These are phyloP conservation scores for Ulmus americana DNA, from an alignment of 331 rosid species.

Conservation along the genomic window DNA sequence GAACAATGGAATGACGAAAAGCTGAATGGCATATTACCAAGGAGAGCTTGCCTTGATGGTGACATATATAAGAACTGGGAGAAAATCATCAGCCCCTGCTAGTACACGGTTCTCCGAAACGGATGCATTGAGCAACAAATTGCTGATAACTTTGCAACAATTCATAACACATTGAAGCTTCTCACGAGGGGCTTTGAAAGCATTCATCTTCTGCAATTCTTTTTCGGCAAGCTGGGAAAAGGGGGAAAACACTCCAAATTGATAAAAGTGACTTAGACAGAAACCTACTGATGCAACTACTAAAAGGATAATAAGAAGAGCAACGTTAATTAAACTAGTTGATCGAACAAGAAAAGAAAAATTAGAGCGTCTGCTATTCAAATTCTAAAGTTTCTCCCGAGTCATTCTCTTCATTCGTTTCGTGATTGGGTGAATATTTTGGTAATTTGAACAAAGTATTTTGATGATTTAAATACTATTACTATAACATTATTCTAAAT, in stretches of 20 bases:
- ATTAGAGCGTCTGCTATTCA: no score
- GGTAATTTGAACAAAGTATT: no score
- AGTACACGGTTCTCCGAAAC: conserved; percentile 54
- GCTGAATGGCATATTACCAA: conserved; percentile 39
- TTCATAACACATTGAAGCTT: conserved; percentile 54
- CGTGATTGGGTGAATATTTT: no score
- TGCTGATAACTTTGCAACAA: conserved; percentile 70
- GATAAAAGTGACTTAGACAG: no score
- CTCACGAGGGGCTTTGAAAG: conserved; percentile 63
- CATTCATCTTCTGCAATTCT: conserved; percentile 57
- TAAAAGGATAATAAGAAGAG: no score
- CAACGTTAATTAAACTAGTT: no score
- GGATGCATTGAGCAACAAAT: conserved; percentile 56
- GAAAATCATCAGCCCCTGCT: conserved; percentile 75
- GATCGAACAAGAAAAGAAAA: no score
- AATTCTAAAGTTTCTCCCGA: no score
- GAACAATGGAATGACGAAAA: background rate
- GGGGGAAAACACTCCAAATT: background rate
- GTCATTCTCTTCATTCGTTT: no score
- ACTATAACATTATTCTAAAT: no score
- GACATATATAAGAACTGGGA: conserved; percentile 68
- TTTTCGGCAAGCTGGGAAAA: conserved; percentile 57
- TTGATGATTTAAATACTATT: no score
- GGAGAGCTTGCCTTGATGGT: conserved; percentile 74
- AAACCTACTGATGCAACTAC: no score